Percentiles rank a stretch among this genome's conserved stretches.
Conservation (phyloP, 2,329 filamentous ascomycete genomes). For the Alternaria gansuensis region DNA sequence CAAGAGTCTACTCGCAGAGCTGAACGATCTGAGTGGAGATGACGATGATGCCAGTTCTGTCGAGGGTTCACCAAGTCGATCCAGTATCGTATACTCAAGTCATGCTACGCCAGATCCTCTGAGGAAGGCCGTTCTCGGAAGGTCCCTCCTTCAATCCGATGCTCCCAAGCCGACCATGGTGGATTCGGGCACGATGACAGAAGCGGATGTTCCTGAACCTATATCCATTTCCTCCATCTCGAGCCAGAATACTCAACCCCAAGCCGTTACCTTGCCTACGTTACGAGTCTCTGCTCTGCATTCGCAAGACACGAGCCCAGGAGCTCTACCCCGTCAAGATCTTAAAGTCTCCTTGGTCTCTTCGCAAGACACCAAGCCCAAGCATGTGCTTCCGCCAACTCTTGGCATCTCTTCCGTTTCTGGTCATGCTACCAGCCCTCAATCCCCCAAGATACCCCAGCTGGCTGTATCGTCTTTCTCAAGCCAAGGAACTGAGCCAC, state of each 20-base stretch:
- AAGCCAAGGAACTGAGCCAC: slow-evolving; percentile 38
- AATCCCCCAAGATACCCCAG: slow-evolving; percentile 24
- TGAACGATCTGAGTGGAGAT: slow-evolving; percentile 80
- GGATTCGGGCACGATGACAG: slow-evolving; percentile 70
- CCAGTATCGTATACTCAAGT: slow-evolving; percentile 42
- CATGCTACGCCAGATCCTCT: slow-evolving; percentile 46
- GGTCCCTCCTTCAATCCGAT: slow-evolving; percentile 36
- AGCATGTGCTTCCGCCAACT: slow-evolving; percentile 23
- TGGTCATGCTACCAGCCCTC: slow-evolving; percentile 39
- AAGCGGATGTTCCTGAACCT: slow-evolving; percentile 61
- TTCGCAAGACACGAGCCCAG: slow-evolving; percentile 40
- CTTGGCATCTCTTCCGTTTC: slow-evolving; percentile 42
- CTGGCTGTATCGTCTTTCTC: slow-evolving; percentile 31
- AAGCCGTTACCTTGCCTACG: slow-evolving; percentile 26
- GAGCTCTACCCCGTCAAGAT: slow-evolving; percentile 23
- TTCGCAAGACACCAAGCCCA: slow-evolving; percentile 37
- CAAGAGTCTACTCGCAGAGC: slow-evolving; percentile 90
- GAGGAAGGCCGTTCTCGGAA: slow-evolving; percentile 31
- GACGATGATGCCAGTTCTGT: slow-evolving; percentile 62
- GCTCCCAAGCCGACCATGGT: slow-evolving; percentile 59
- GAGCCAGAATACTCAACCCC: slow-evolving; percentile 41
- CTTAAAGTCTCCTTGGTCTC: slow-evolving; percentile 37
- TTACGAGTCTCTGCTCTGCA: slow-evolving; percentile 41
- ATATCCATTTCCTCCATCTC: slow-evolving; percentile 41
- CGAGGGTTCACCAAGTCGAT: slow-evolving; percentile 50